These are phyloP conservation scores for Clohesyomyces aquaticus DNA, from an alignment of 495 filamentous ascomycete species.

Conservation along the genomic window DNA sequence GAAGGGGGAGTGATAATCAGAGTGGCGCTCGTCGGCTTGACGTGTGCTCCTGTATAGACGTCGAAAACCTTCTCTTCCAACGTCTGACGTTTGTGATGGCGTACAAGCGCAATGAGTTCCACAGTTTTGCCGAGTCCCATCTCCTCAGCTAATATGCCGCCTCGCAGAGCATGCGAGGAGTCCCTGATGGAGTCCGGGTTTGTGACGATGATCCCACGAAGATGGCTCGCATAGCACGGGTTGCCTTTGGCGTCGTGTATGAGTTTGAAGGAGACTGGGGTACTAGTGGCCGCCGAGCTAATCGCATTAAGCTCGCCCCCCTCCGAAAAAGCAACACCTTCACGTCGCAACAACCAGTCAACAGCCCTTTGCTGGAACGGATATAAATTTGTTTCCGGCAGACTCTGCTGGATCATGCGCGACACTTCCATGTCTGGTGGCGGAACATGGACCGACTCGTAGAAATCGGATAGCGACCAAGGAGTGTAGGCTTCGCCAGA, in stretches of 20 bases:
- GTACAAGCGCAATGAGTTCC: constrained; percentile 79
- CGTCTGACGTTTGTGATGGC: constrained; percentile 54
- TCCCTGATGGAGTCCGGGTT: constrained; percentile 55
- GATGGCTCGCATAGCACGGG: constrained; percentile 56
- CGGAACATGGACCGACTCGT: constrained; percentile 66
- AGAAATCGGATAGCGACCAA: constrained; percentile 60
- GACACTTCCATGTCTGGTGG: constrained; percentile 47
- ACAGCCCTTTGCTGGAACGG: constrained; percentile 76
- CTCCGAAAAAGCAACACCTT: constrained; percentile 53
- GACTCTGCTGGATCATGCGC: constrained; percentile 48
- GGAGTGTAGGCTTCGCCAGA: constrained; percentile 3
- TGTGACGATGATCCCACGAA: constrained; percentile 64
- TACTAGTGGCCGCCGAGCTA: neutral
- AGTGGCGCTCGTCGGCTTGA: constrained; percentile 65
- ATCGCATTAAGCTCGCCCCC: neutral
- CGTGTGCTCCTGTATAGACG: constrained; percentile 40
- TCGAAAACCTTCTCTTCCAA: constrained; percentile 41
- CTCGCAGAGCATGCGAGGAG: constrained; percentile 47
- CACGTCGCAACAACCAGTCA: constrained; percentile 67
- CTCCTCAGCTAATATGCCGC: constrained; percentile 84
- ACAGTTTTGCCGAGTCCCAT: constrained; percentile 97
- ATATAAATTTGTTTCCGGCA: constrained; percentile 60
- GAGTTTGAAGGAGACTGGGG: constrained; percentile 31
- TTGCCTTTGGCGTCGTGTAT: constrained; percentile 28
- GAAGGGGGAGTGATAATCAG: constrained; percentile 85